Evolutionary conservation across 495 filamentous ascomycete species (phyloP).

Genomic region (Xanthoparmelia taractica): DNA sequence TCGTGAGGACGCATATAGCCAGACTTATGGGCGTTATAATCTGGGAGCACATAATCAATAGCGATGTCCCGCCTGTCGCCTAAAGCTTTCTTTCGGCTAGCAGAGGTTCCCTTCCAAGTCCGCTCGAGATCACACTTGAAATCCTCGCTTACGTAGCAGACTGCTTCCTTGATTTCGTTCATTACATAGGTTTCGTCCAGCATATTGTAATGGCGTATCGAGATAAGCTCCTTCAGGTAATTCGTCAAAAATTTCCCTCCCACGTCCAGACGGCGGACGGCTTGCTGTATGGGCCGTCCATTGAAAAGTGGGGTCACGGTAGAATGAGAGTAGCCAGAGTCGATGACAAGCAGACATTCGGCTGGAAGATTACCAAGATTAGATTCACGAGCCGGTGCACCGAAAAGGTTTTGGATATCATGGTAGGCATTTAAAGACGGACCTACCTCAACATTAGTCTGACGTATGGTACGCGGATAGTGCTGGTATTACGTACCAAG

Average conservation of each 20-base stretch:
- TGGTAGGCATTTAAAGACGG: slow-evolving; percentile 79
- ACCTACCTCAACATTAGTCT: slow-evolving; percentile 39
- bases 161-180: slow-evolving; percentile 89
- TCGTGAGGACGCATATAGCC: slow-evolving; percentile 75
- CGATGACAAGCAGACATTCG: slow-evolving; percentile 80
- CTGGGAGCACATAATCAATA: slow-evolving; percentile 87
- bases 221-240: slow-evolving; percentile 81
- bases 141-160: slow-evolving; percentile 73
- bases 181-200: slow-evolving; percentile 85
- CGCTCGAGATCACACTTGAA: slow-evolving; percentile 74
- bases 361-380: slow-evolving; percentile 45
- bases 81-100: slow-evolving; percentile 22
- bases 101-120: slow-evolving; percentile 62
- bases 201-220: slow-evolving; percentile 88
- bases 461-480: not conserved
- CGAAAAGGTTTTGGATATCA: slow-evolving; percentile 59
- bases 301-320: slow-evolving; percentile 81
- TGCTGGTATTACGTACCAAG: slow-evolving; percentile 46
- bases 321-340: slow-evolving; percentile 89
- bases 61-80: slow-evolving; percentile 62
- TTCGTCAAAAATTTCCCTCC: slow-evolving; percentile 95
- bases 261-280: slow-evolving; percentile 78
- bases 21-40: slow-evolving; percentile 68
- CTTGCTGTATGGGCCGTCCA: slow-evolving; percentile 70
- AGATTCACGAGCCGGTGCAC: slow-evolving; percentile 34